Evolutionary conservation across 495 filamentous ascomycete genomes (phyloP).

Genomic region (Hypoxylon rickii): DNA sequence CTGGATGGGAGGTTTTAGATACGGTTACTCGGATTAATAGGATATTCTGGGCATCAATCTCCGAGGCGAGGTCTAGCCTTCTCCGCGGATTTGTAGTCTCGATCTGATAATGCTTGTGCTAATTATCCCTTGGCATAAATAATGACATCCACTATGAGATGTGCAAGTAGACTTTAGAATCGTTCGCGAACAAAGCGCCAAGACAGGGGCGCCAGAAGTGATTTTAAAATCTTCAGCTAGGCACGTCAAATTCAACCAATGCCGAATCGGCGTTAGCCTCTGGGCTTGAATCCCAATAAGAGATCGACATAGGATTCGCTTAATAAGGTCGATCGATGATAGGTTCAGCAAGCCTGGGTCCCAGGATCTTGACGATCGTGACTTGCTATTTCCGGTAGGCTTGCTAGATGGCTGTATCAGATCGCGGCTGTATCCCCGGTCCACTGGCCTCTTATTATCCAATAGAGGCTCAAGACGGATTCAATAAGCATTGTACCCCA

Average conservation of each 20-base stretch:
- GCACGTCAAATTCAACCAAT: conserved; percentile 6
- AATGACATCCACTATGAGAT: not conserved
- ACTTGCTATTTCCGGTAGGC: conserved; percentile 16
- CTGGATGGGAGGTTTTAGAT: no score
- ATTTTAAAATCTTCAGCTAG: conserved; percentile 6
- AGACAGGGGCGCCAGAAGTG: no score
- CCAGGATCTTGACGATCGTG: conserved; percentile 1
- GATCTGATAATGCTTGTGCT: not conserved
- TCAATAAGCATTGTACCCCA: conserved; percentile 23
- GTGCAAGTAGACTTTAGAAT: not conserved
- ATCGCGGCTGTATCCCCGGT: conserved; percentile 10
- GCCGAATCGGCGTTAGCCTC: not conserved
- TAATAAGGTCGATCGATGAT: conserved; percentile 14
- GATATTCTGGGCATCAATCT: no score
- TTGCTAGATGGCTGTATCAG: conserved; percentile 20
- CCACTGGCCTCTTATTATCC: conserved; percentile 1
- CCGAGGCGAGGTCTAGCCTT: conserved; percentile 6
- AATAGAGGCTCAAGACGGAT: conserved; percentile 9
- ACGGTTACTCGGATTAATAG: no score
- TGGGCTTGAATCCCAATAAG: conserved; percentile 3
- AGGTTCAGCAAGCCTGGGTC: not conserved
- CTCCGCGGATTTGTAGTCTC: not conserved
- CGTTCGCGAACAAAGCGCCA: conserved; percentile 22
- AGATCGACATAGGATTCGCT: conserved; percentile 20
- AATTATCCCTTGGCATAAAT: not conserved